A percentile compares a stretch with the other conserved stretches of the same genome.
Evolutionary conservation across 192 early-diverging fungal genomes (phyloP).

Genomic region (Entrophospora sp.): DNA sequence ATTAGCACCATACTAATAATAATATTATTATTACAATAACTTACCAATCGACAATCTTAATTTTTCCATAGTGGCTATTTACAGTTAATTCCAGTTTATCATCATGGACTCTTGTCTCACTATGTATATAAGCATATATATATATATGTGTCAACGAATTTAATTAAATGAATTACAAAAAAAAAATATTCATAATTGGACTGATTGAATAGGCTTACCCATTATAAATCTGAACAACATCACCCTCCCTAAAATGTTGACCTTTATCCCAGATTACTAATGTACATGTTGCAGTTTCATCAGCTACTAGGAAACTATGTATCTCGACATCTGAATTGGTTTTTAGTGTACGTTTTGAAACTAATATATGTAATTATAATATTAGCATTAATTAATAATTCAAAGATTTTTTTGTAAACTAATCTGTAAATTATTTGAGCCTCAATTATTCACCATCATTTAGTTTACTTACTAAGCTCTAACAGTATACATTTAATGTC

Average conservation of each 20-base stretch:
- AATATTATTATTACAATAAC: not conserved
- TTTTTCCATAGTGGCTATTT: conserved; percentile 6
- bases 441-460: not conserved
- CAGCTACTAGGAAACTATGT: conserved; percentile 6
- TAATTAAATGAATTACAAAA: not conserved
- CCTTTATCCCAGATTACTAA: conserved; percentile 14
- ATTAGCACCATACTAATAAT: not conserved
- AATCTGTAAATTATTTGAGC: not conserved
- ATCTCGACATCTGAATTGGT: not conserved
- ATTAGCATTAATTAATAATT: not conserved
- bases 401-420: not conserved
- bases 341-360: not conserved
- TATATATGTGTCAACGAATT: not conserved
- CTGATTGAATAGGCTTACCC: too few species aligned
- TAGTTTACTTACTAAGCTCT: not conserved
- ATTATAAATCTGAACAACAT: conserved; percentile 5
- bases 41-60: conserved; percentile 4
- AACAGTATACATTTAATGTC: conserved; percentile 8
- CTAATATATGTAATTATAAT: not conserved
- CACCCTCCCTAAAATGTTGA: not conserved
- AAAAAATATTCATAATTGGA: too few species aligned
- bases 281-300: conserved; percentile 9
- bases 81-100: not conserved
- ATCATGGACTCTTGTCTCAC: conserved; percentile 5
- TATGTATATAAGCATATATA: not conserved